These are phyloP conservation scores for Rhizopus stolonifer DNA, from an alignment of 371 early-diverging fungal genomes.

Conservation along the genomic window DNA sequence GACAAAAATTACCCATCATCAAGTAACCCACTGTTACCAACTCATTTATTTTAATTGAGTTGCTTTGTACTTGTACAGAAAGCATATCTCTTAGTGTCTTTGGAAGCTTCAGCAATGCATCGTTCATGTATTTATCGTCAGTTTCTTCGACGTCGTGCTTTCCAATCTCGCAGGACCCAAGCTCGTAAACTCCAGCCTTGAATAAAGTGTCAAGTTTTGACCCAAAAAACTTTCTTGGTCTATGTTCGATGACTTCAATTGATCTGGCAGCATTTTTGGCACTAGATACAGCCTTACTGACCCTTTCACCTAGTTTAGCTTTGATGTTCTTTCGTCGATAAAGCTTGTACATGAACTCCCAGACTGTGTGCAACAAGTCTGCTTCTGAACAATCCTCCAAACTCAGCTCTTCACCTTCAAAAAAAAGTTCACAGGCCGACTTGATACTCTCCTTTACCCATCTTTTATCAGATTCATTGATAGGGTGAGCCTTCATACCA, in stretches of 20 bases:
- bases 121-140: slow-evolving; percentile 15
- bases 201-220: slow-evolving; percentile 11
- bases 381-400: slow-evolving; percentile 9
- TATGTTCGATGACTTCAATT: slow-evolving; percentile 1
- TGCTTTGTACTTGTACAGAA: too few relatives aligned
- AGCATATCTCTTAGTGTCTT: slow-evolving; percentile 17
- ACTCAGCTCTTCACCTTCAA: background rate
- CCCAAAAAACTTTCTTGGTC: slow-evolving; percentile 6
- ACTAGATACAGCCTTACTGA: too few relatives aligned
- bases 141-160: background rate
- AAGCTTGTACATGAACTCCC: slow-evolving; percentile 17
- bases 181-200: background rate
- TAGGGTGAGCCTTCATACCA: too few relatives aligned
- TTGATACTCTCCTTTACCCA: slow-evolving; percentile 3
- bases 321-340: too few relatives aligned
- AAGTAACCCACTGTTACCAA: too few relatives aligned
- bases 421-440: background rate
- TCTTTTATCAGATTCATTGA: too few relatives aligned
- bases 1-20: too few relatives aligned
- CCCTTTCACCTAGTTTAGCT: too few relatives aligned
- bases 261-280: background rate
- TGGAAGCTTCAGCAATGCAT: slow-evolving; percentile 7
- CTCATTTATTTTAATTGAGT: too few relatives aligned
- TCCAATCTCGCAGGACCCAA: slow-evolving; percentile 12
- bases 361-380: slow-evolving; percentile 5